Evolutionary conservation across 257 asterid species (phyloP).

Genomic region (Fraxinus americana): DNA sequence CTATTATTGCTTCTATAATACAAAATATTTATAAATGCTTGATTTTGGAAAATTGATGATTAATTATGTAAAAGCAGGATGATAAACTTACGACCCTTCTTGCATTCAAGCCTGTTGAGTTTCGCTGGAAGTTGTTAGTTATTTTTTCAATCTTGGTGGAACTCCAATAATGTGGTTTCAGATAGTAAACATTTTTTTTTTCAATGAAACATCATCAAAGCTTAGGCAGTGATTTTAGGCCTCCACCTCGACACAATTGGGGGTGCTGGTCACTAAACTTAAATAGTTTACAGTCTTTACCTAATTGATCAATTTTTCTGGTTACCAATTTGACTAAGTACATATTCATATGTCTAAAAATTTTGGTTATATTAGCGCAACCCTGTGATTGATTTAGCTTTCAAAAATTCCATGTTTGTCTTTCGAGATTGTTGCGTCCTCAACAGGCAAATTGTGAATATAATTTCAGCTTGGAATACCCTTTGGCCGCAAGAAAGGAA

Average conservation of each 20-base stretch:
- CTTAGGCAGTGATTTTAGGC: too few species aligned
- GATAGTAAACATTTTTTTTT: too few species aligned
- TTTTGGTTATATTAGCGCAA: background rate
- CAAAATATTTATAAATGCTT: background rate
- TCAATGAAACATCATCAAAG: too few species aligned
- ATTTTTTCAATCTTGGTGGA: too few species aligned
- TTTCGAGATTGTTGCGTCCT: conserved; percentile 1
- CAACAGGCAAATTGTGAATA: conserved; percentile 15
- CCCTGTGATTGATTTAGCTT: background rate
- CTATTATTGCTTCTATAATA: background rate
- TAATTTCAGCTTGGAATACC: conserved; percentile 84
- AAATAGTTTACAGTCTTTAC: background rate
- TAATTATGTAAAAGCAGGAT: background rate
- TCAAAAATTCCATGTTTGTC: background rate
- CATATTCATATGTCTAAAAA: background rate
- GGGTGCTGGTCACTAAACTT: too few species aligned
- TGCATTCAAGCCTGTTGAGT: background rate
- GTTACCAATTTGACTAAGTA: background rate
- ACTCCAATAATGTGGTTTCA: too few species aligned
- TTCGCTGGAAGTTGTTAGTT: background rate
- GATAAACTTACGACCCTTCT: too few species aligned
- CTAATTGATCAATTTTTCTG: background rate
- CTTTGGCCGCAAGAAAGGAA: conserved; percentile 98
- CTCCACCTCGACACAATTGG: background rate
- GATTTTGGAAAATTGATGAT: background rate